These are phyloP conservation scores for Colletotrichum sp. DNA, from an alignment of 2,329 filamentous ascomycete genomes.

Conservation along the genomic window DNA sequence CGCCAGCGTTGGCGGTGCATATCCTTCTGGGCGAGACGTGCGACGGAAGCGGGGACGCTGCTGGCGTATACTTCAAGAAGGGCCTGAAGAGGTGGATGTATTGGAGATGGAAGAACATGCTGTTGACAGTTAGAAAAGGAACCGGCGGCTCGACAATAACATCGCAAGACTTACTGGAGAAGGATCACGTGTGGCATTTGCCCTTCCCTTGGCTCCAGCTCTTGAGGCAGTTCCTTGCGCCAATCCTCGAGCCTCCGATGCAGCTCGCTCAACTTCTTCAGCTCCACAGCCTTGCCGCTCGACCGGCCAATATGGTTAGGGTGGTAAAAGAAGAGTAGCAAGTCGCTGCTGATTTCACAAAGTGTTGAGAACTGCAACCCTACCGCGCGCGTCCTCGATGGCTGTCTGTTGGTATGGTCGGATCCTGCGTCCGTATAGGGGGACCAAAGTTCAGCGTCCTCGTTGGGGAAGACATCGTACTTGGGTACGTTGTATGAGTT, in stretches of 20 bases:
- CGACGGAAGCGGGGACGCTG: slow-evolving; percentile 80
- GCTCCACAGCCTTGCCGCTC: slow-evolving; percentile 78
- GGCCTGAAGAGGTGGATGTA: slow-evolving; percentile 96
- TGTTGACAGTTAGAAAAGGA: slow-evolving; percentile 42
- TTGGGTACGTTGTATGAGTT: slow-evolving; percentile 84
- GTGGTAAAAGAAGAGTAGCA: slow-evolving; percentile 91
- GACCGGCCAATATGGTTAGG: slow-evolving; percentile 69
- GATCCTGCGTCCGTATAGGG: slow-evolving; percentile 88
- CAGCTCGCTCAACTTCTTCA: slow-evolving; percentile 92
- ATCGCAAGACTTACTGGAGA: slow-evolving; percentile 75
- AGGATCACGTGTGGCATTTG: slow-evolving; percentile 82
- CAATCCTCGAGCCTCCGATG: slow-evolving; percentile 90
- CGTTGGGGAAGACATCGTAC: slow-evolving; percentile 87
- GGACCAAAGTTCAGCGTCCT: slow-evolving; percentile 86
- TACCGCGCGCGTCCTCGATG: slow-evolving; percentile 81
- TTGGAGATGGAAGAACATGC: slow-evolving; percentile 97
- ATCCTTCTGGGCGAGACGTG: slow-evolving; percentile 91
- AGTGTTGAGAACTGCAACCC: slow-evolving; percentile 82
- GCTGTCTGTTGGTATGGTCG: slow-evolving; percentile 74
- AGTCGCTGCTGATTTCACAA: slow-evolving; percentile 92
- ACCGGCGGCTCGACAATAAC: too few relatives aligned
- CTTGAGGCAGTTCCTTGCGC: slow-evolving; percentile 81
- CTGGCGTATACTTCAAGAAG: slow-evolving; percentile 87
- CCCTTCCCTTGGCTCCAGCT: slow-evolving; percentile 88
- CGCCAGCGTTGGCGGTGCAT: slow-evolving; percentile 86